Evolutionary conservation across 2,329 filamentous ascomycete genomes (phyloP), one percentile per base, ranked within the genome.

Genomic region (Fusarium domesticum): DNA sequence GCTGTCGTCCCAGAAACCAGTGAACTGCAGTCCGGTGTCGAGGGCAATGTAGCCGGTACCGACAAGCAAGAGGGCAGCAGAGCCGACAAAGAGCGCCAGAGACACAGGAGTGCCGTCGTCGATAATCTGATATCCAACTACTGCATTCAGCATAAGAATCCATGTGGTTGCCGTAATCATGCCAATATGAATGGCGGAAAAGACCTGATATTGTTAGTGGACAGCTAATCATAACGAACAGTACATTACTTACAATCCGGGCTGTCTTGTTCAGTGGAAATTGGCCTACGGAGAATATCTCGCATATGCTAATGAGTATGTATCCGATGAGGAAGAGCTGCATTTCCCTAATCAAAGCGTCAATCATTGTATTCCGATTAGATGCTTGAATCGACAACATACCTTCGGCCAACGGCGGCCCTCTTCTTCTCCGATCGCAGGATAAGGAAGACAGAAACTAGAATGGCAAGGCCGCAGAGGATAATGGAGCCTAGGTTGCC

Each of bases 31-130:
- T 14, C 87, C 92, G 1, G 92, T 97, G 65, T 98, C 93, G 50
- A 98, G 84, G 11, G 90, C 87, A 62, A 98, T 95, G 67, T 96
- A 98, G 25, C 91, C 92, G 2, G 91, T 95, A 45, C 93, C 93
- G 50, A 97, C 74, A 60, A 97, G 87, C 42, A 97, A 72, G 12
- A 81, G 71, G 10, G 75, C 68, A 1, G 86, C 84, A 12, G 92
- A 96, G 33, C 72, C 71, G 39, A 84, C 51, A 41, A 95, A 82
- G 4, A 97, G 76, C 6, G 80, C 85, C 12, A 97, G 62, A 0
- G 92, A 97, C 18, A 95, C 68, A 1, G 86, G 77, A 1, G 93
- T 98, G 37, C 93, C 93, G 59, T 98, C 93, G 56, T 98, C 93
- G 35, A 97, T 75, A 17, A 97, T 71, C 65, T 98, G 93, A 66